Conservation (phyloP, 805 yeast species). For the Priceomyces fermenticarens region DNA sequence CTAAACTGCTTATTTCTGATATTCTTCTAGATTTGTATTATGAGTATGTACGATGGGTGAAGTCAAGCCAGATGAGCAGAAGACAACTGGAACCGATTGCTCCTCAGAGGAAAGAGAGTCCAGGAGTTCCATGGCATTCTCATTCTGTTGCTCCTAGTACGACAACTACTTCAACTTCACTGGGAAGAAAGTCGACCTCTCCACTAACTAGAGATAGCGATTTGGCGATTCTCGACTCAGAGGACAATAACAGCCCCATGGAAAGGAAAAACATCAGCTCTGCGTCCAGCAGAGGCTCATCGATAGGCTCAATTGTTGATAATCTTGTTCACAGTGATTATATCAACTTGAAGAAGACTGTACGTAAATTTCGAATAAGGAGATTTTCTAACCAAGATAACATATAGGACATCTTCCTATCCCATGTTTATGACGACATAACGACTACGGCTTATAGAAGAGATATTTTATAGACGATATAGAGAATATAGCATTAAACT, state of each 20-base stretch:
- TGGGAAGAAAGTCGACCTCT: neutral
- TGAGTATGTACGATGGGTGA: slow-evolving; percentile 23
- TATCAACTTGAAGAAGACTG: slow-evolving; percentile 24
- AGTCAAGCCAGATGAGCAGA: slow-evolving; percentile 8
- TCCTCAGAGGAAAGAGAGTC: slow-evolving; percentile 1
- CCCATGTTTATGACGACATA: too few relatives aligned
- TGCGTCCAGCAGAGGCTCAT: slow-evolving; percentile 24
- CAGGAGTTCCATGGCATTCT: neutral
- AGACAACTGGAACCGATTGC: slow-evolving; percentile 12
- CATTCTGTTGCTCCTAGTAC: neutral
- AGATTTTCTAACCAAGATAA: slow-evolving; percentile 23
- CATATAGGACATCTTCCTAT: neutral
- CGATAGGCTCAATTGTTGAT: slow-evolving; percentile 30
- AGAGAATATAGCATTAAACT: too few relatives aligned
- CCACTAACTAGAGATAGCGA: neutral
- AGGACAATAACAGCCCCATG: neutral
- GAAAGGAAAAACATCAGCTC: slow-evolving; percentile 7
- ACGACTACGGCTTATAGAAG: too few relatives aligned
- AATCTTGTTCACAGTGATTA: slow-evolving; percentile 23
- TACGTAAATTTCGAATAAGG: slow-evolving; percentile 29
- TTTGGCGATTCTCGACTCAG: slow-evolving; percentile 2
- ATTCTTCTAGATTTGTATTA: slow-evolving; percentile 29
- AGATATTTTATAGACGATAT: too few relatives aligned
- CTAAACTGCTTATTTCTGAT: slow-evolving; percentile 22
- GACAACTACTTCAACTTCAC: neutral